phyloP scores from a whole-genome alignment of 2,329 filamentous ascomycete species.

The Cordyceps javanica region DNA sequence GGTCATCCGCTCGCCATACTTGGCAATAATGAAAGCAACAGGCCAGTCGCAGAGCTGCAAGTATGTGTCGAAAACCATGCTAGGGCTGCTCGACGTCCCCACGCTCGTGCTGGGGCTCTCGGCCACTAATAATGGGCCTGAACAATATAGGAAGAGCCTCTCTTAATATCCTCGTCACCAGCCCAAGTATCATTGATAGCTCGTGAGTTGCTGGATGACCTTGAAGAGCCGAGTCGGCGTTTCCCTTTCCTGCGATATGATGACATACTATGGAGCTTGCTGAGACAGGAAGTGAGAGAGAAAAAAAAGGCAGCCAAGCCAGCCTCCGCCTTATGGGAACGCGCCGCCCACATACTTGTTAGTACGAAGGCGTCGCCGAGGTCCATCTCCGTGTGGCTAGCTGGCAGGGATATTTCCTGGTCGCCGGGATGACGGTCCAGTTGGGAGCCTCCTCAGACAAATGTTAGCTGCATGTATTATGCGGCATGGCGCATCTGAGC shows the following conservation, averaged over 20 bases:
- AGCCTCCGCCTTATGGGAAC: slow-evolving; percentile 5
- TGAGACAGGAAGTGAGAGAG: not conserved
- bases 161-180: not conserved
- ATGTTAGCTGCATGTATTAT: not conserved
- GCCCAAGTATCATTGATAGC: not conserved
- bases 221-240: not conserved
- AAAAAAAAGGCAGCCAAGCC: not conserved
- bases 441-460: not conserved
- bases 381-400: not conserved
- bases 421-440: not conserved
- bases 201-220: not conserved
- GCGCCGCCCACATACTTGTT: not conserved
- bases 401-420: not conserved
- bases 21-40: no score
- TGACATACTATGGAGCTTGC: slow-evolving; percentile 7
- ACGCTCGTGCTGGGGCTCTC: not conserved
- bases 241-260: not conserved
- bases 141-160: not conserved
- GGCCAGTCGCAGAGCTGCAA: not conserved
- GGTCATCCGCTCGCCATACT: no score
- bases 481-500: slow-evolving; percentile 6
- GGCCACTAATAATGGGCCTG: not conserved
- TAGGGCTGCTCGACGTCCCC: not conserved
- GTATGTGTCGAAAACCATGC: not conserved
- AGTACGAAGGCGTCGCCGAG: slow-evolving; percentile 1